Base-by-base conservation (phyloP, 1,284 basidiomycete species). In the Meripilus lineatus region DNA sequence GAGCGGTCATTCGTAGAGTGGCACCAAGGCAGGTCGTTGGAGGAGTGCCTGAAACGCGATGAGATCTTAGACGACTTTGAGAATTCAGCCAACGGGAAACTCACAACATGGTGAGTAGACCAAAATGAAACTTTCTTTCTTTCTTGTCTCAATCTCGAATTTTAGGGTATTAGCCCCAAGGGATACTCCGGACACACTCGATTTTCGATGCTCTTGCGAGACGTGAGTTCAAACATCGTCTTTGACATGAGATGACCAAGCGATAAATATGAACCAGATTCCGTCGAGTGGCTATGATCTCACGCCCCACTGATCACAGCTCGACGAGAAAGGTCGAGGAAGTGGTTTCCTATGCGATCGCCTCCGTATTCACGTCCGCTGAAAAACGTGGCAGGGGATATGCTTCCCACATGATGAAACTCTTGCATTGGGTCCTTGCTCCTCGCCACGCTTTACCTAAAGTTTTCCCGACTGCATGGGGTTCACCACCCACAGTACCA, bases 351-450 rank as follows among this genome's bases (percentile, higher is more conserved):
- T 74, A 71, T 45, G 69, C 58, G 1, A 54, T 74, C 40, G 69
- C 71, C 3, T 62, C 58, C 15, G 73, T 76, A n/a, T 74, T 64
- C 52, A 74, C 72, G 0, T 71, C 68, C 2, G 50, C 62, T 1
- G 32, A 49, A n/a, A 63, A 71, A 36, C 61, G 73, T 24, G 52
- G 62, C 17, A 65, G 66, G 35, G 74, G 74, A 6, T 75, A 74
- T 48, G 74, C 72, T 11, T 52, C 52, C 2, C 64, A 67, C 45
- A 75, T 77, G 74, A 72, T 77, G 74, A 55, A 61, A 14, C 61
- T 75, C 18, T 48, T 77, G 15, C 73, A 75, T 51, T 68, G 66
- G 57, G 63, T 68, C 5, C 55, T 71, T 13, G 66, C 67, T 1
- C 58, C 58, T 8, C 57, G 59, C 17, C 50, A 50, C 6, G 45